Conservation (phyloP, 2,329 filamentous ascomycete species). For the Diaporthe sp. region DNA sequence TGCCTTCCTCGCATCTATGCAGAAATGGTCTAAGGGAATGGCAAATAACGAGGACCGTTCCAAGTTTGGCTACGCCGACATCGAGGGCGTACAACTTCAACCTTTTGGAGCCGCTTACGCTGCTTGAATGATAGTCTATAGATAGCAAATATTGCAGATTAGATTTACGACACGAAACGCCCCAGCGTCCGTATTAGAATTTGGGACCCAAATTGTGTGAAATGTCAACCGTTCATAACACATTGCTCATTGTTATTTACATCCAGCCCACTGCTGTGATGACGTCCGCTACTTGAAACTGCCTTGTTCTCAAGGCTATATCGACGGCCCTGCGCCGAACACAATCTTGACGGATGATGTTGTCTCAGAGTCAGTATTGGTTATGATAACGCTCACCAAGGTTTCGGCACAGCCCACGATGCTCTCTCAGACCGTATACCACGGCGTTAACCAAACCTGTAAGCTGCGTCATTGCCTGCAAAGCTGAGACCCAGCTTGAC, state of each 20-base stretch:
- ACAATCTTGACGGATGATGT: not conserved
- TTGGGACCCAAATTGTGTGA: not conserved
- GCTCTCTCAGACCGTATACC: conserved; percentile 34
- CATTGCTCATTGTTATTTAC: not conserved
- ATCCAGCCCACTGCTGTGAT: not conserved
- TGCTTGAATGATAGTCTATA: not conserved
- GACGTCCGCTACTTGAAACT: not conserved
- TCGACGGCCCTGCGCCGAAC: not conserved
- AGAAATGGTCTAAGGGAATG: conserved; percentile 45
- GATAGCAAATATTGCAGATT: not conserved
- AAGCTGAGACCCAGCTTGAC: conserved; percentile 10
- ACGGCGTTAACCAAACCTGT: conserved; percentile 32
- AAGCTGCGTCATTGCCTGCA: conserved; percentile 33
- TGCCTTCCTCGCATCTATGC: conserved; percentile 43
- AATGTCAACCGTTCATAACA: not conserved
- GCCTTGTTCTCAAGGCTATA: not conserved
- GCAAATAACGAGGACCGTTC: conserved; percentile 44
- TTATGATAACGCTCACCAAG: conserved; percentile 11
- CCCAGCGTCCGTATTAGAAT: not conserved
- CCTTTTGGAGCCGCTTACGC: conserved; percentile 46
- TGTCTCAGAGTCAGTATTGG: not conserved
- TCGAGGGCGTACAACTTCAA: conserved; percentile 45
- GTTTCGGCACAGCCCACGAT: conserved; percentile 4
- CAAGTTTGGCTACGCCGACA: conserved; percentile 46
- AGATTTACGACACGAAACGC: not conserved